These are phyloP conservation scores for Grigorovia transvaalensis DNA, from an alignment of 805 yeast species.

Conservation along the genomic window DNA sequence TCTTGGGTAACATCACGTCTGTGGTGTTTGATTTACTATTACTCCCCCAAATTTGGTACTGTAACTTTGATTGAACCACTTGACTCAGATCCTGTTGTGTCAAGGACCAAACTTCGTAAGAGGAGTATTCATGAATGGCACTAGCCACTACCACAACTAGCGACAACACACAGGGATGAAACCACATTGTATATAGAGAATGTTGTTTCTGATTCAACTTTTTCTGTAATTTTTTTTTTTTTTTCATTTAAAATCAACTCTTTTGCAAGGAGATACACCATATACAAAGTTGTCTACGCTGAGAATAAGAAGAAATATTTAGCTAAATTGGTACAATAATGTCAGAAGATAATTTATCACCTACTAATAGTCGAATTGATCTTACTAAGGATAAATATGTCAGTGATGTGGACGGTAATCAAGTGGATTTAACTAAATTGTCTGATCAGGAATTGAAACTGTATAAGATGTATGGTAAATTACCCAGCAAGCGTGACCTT, in stretches of 20 bases:
- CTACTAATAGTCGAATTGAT: slow-evolving; percentile 20
- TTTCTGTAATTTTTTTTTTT: too few species aligned
- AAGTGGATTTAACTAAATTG: slow-evolving; percentile 44
- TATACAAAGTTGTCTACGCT: too few species aligned
- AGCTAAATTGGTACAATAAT: slow-evolving; percentile 1
- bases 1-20: background rate
- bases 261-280: too few species aligned
- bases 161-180: too few species aligned
- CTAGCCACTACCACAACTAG: too few species aligned
- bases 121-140: background rate
- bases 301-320: too few species aligned
- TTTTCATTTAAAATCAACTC: too few species aligned
- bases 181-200: too few species aligned
- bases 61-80: too few species aligned
- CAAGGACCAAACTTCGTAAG: background rate
- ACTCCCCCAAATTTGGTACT: background rate
- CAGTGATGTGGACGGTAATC: slow-evolving; percentile 7
- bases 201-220: too few species aligned
- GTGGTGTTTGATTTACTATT: background rate
- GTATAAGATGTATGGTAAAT: slow-evolving; percentile 71
- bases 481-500: slow-evolving; percentile 73
- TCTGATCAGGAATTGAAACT: slow-evolving; percentile 73
- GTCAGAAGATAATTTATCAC: slow-evolving; percentile 16
- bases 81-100: background rate
- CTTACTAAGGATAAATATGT: slow-evolving; percentile 8